phyloP scores from a whole-genome alignment of 495 filamentous ascomycete genomes.

The Penicillium steckii region DNA sequence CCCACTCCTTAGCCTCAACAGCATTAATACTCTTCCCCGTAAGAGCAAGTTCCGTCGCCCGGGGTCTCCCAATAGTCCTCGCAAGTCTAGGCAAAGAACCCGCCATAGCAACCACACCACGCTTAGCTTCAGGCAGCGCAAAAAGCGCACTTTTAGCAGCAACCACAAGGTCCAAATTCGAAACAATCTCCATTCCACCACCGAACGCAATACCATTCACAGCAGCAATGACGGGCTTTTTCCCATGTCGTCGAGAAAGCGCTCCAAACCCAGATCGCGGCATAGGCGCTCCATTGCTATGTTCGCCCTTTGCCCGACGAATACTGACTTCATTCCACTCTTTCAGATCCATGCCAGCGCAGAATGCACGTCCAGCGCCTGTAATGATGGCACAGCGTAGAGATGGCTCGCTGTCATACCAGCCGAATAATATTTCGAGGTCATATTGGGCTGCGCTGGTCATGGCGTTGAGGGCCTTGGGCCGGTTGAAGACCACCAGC shows the following conservation, averaged over 20 bases:
- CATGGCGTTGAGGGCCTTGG: conserved; percentile 42
- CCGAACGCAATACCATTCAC: conserved; percentile 65
- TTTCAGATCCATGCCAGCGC: conserved; percentile 36
- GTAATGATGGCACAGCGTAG: conserved; percentile 49
- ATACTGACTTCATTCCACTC: conserved; percentile 14
- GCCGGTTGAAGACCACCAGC: conserved; percentile 34
- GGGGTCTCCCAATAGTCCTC: conserved; percentile 57
- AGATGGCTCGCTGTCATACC: conserved; percentile 45
- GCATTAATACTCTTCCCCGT: conserved; percentile 55
- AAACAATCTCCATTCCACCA: conserved; percentile 66
- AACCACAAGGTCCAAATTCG: conserved; percentile 64
- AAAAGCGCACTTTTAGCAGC: conserved; percentile 54
- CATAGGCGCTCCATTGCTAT: conserved; percentile 9
- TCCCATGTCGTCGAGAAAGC: conserved; percentile 35
- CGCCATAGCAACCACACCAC: conserved; percentile 65
- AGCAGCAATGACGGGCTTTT: conserved; percentile 60
- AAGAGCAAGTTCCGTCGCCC: conserved; percentile 66
- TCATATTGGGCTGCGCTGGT: conserved; percentile 40
- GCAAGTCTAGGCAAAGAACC: conserved; percentile 65
- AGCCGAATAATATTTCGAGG: conserved; percentile 41
- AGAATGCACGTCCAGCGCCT: conserved; percentile 48
- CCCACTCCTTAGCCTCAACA: conserved; percentile 57
- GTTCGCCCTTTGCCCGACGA: conserved; percentile 11
- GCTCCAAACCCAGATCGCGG: conserved; percentile 19
- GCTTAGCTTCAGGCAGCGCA: conserved; percentile 59